Evolutionary conservation across 768 basidiomycete genomes (phyloP), one percentile per base, ranked within the genome.

Genomic region (Russula griseocarnosa): DNA sequence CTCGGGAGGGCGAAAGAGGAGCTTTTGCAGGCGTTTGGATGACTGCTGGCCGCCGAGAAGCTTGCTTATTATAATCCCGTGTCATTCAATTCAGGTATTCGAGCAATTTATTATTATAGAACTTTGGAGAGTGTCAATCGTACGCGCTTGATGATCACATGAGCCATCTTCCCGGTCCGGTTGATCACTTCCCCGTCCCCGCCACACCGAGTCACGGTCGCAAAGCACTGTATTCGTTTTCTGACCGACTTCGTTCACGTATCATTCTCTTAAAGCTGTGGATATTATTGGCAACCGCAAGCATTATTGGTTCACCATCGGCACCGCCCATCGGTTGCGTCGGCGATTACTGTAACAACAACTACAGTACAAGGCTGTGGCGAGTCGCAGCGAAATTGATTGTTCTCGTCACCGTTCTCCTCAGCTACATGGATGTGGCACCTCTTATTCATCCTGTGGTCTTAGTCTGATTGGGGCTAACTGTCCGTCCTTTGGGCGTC

Each of bases 1-100:
- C 70, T 86, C 42, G 67, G 73, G 34, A 73, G 66, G 10, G 85
- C 83, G 0, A 76, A 75, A 55, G 66, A 67, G 5, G 78, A 85
- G 68, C 66, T 81, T 18, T 42, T 68, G 10, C 60, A 57, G 20
- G 55, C 63, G 20, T 69, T 61, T 32, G 63, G 22, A 26, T 60
- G 63, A 65, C 34, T 16, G 38, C 38, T 18, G 16, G 40, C 18
- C 26, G 16, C 22, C 16, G 16, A 16, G 47, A 36, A n/a, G 53
- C 7, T 50, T 24, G 6, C 28, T 3, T 24, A 30, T 30, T 30
- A 5, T 28, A 18, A 9, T 16, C 26, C 9, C 42, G 44, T 51
- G 62, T 32, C 44, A 28, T 44, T 22, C 13, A 8, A 30, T 42
- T 60, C 8, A 5, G 26, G 10, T 30, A 11, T 44, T 60, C 26